These are phyloP conservation scores for Saturnispora kantuleensis DNA, from an alignment of 805 yeast genomes.

Conservation along the genomic window DNA sequence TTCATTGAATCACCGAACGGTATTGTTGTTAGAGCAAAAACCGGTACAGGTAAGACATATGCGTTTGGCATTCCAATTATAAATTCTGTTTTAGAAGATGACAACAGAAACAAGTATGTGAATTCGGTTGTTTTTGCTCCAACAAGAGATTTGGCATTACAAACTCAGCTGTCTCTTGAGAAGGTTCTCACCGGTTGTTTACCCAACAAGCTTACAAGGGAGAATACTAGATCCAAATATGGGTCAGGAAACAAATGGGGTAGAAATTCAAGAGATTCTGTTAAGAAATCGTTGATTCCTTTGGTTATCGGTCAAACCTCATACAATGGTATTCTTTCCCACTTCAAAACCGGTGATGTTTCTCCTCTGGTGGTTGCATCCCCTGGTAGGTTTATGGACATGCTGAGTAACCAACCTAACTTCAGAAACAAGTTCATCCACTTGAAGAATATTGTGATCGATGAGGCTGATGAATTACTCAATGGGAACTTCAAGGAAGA, in stretches of 20 bases:
- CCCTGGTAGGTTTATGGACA: conserved; percentile 75
- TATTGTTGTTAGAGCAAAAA: conserved; percentile 79
- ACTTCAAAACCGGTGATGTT: conserved; percentile 16
- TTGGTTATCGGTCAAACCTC: conserved; percentile 36
- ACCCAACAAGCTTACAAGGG: conserved; percentile 12
- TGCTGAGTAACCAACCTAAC: conserved; percentile 36
- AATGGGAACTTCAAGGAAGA: conserved; percentile 72
- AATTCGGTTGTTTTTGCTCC: conserved; percentile 72
- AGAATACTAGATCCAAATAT: conserved; percentile 15
- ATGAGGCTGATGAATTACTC: conserved; percentile 85
- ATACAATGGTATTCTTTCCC: conserved; percentile 10
- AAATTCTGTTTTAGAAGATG: conserved; percentile 35
- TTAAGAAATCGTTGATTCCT: conserved; percentile 23
- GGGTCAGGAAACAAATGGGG: background rate
- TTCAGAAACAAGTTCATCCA: conserved; percentile 38
- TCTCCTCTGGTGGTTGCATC: conserved; percentile 75
- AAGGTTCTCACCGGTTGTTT: conserved; percentile 30
- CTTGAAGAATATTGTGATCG: conserved; percentile 62
- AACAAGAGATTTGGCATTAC: conserved; percentile 84
- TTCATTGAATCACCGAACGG: conserved; percentile 44
- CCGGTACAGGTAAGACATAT: conserved; percentile 92
- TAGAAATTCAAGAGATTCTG: background rate
- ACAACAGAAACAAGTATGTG: conserved; percentile 29
- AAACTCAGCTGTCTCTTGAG: conserved; percentile 55
- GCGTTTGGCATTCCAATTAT: conserved; percentile 79